Conservation (phyloP, 148 eudicot genomes). For the Euryodendron excelsum region DNA sequence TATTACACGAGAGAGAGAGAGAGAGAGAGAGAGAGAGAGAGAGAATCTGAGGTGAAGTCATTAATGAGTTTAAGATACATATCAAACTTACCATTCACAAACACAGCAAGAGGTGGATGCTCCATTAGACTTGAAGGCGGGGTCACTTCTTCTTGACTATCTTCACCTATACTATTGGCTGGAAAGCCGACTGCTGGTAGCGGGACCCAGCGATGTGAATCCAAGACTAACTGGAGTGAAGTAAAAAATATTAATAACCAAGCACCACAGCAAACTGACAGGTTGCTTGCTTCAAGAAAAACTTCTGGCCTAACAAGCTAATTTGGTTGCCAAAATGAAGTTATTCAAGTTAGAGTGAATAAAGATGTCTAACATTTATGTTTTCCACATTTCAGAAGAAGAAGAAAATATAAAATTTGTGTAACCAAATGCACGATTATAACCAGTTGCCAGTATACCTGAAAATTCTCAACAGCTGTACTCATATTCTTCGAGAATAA, state of each 20-base stretch:
- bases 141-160: constrained; percentile 73
- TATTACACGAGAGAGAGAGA: neutral
- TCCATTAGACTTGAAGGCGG: constrained; percentile 95
- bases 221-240: constrained; percentile 73
- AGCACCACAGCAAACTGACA: constrained; percentile 2
- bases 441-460: constrained; percentile 48
- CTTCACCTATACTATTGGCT: constrained; percentile 58
- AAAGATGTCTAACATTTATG: neutral
- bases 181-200: constrained; percentile 86
- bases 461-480: constrained; percentile 90
- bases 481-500: constrained; percentile 77
- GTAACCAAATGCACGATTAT: neutral
- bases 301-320: neutral
- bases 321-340: neutral
- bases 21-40: neutral
- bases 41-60: too few relatives aligned
- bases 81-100: constrained; percentile 68
- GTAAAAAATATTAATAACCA: neutral
- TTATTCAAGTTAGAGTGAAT: neutral
- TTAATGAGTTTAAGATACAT: neutral
- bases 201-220: constrained; percentile 98
- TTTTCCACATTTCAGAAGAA: neutral
- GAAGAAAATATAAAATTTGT: constrained; percentile 5
- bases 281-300: neutral
- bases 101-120: constrained; percentile 98